These are phyloP conservation scores for Turnera subulata DNA, from an alignment of 345 rosid genomes.

Conservation along the genomic window DNA sequence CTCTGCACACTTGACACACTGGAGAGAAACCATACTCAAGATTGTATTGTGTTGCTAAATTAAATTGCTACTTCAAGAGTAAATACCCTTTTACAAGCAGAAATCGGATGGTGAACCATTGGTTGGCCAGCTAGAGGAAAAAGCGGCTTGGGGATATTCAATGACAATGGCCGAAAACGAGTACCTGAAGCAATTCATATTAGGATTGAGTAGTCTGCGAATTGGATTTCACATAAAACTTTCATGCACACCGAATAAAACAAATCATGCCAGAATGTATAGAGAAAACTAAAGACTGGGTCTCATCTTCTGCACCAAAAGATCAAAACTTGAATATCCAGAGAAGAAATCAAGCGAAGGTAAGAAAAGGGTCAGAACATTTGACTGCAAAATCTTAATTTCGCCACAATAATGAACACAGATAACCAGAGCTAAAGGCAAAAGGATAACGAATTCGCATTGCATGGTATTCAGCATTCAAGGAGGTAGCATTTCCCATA, in stretches of 20 bases:
- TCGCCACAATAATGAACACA: background rate
- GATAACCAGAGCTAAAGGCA: background rate
- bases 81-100: conserved; percentile 88
- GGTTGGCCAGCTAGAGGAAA: conserved; percentile 92
- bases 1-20: background rate
- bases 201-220: conserved; percentile 4
- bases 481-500: background rate
- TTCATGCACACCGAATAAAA: background rate
- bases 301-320: conserved; percentile 1
- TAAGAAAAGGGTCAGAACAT: background rate
- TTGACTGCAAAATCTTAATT: background rate
- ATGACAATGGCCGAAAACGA: conserved; percentile 82
- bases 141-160: conserved; percentile 86
- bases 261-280: background rate
- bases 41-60: background rate
- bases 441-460: background rate
- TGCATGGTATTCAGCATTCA: background rate
- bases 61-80: background rate
- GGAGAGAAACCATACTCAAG: background rate
- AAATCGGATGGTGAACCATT: conserved; percentile 97
- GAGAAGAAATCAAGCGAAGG: background rate
- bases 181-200: conserved; percentile 46
- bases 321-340: background rate
- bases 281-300: background rate
- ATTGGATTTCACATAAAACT: background rate